phyloP scores from a whole-genome alignment of 1,284 basidiomycete species.

The Ganoderma lingzhi region DNA sequence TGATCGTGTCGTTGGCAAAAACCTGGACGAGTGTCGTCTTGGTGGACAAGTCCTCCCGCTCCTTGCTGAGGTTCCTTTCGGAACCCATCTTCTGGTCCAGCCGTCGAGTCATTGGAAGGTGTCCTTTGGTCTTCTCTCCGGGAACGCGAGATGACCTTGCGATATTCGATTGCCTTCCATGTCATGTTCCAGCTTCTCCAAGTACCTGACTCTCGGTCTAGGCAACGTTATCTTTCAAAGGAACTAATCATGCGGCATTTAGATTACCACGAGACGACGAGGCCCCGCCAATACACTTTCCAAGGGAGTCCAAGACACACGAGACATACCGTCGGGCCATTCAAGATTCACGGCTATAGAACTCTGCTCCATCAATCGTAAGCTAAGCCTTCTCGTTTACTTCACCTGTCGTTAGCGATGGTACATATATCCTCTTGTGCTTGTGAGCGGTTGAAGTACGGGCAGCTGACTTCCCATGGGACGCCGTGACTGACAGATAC shows the following conservation, averaged over 20 bases:
- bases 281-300: too few relatives aligned
- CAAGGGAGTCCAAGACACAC: too few relatives aligned
- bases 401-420: not conserved
- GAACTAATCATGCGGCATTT: too few relatives aligned
- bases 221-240: too few relatives aligned
- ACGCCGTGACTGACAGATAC: not conserved
- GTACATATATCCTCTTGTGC: not conserved
- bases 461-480: not conserved
- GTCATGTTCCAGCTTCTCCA: not conserved
- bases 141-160: not conserved
- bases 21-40: too few relatives aligned
- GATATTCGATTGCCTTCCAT: not conserved
- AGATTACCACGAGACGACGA: too few relatives aligned
- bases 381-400: not conserved
- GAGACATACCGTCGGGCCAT: too few relatives aligned
- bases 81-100: not conserved
- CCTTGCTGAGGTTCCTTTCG: too few relatives aligned
- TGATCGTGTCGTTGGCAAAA: too few relatives aligned
- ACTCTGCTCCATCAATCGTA: not conserved
- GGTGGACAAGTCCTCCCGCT: too few relatives aligned
- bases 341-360: too few relatives aligned
- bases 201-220: too few relatives aligned
- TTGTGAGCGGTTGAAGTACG: not conserved
- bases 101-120: not conserved
- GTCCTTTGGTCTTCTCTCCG: not conserved